Evolutionary conservation across 2,329 filamentous ascomycete species (phyloP).

Genomic region (Cercospora berteroae): DNA sequence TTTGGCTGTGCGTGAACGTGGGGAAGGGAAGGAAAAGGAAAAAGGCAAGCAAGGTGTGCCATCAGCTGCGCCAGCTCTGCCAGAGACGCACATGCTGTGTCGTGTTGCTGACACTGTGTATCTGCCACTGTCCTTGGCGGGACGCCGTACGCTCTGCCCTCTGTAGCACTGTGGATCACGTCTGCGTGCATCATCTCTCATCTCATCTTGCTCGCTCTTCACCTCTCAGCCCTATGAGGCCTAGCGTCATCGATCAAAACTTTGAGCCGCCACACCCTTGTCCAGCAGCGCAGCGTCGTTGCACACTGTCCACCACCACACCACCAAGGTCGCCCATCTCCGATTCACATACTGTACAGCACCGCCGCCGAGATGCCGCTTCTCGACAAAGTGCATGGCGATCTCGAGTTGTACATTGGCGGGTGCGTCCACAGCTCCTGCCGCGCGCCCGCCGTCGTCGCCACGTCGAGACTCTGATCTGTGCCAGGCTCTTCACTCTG

Average conservation of each 20-base stretch:
- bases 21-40: background rate
- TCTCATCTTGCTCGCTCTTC: background rate
- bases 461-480: slow-evolving; percentile 31
- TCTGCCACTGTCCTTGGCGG: background rate
- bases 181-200: background rate
- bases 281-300: background rate
- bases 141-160: background rate
- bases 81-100: background rate
- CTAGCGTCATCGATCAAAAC: background rate
- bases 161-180: background rate
- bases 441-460: slow-evolving; percentile 12
- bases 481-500: slow-evolving; percentile 70
- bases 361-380: slow-evolving; percentile 49
- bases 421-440: slow-evolving; percentile 56
- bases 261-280: slow-evolving; percentile 1
- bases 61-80: background rate
- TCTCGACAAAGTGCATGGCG: slow-evolving; percentile 66
- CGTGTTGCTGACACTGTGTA: background rate
- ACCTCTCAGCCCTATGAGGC: background rate
- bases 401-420: slow-evolving; percentile 72
- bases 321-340: background rate
- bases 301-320: background rate
- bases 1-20: background rate
- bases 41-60: background rate
- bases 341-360: background rate